These are phyloP conservation scores for Cladosporium cucumerinum DNA, from an alignment of 2,329 filamentous ascomycete genomes.

Conservation along the genomic window DNA sequence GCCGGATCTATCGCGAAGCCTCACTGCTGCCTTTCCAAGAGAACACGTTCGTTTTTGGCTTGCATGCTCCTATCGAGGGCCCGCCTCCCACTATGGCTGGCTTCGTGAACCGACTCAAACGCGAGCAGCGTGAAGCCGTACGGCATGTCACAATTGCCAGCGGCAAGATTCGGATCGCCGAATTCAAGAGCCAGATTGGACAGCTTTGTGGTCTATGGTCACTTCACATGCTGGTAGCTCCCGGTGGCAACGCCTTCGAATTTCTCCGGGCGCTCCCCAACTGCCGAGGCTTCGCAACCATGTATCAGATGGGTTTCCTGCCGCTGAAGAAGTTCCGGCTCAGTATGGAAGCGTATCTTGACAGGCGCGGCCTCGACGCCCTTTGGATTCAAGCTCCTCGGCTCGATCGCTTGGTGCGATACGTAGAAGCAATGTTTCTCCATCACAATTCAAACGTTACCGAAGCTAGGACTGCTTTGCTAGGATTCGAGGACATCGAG, in stretches of 20 bases:
- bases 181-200: background rate
- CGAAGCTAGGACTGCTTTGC: background rate
- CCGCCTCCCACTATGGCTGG: background rate
- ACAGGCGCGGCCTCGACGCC: background rate
- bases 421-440: background rate
- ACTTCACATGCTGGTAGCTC: background rate
- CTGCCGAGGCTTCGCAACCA: background rate
- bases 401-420: background rate
- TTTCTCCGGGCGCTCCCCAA: background rate
- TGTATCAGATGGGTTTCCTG: background rate
- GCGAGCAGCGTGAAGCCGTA: background rate
- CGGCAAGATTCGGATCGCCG: background rate
- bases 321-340: background rate
- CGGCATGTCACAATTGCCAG: background rate
- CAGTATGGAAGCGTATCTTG: background rate
- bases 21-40: slow-evolving; percentile 16
- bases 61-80: background rate
- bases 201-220: background rate
- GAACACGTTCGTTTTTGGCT: slow-evolving; percentile 15
- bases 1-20: slow-evolving; percentile 18
- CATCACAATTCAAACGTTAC: background rate
- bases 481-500: background rate
- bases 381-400: background rate
- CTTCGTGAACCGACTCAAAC: background rate
- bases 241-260: background rate